Evolutionary conservation across 2,329 filamentous ascomycete genomes (phyloP), one percentile per base, ranked within the genome.

Genomic region (Fusarium praegraminearum): DNA sequence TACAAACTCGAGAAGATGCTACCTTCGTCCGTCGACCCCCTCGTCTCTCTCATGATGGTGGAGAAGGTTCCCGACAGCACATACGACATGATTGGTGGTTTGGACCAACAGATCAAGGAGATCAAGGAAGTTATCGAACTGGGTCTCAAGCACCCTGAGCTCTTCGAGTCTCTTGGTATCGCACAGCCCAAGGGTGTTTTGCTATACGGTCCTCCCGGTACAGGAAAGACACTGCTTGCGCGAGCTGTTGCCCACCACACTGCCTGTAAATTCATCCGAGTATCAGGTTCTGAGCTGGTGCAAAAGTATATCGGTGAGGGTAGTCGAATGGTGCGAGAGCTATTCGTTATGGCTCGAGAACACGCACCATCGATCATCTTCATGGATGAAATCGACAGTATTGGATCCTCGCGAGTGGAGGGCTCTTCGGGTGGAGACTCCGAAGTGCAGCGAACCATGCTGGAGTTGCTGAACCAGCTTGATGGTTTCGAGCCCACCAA

Each of bases 61-160:
- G 96, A 99, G 80, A 99, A 99, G 87, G 96, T 99, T 18, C 96
- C 96, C 18, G 96, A 99, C 86, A 98, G 94, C 84, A 99, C 96
- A 79, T 99, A 99, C 86, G 96, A 99, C 84, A 99, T 99, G 96
- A 99, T 99, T 80, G 96, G 96, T 83, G 96, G 96, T 73, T 85
- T 99, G 67, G 96, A 99, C 80, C 95, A 99, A 81, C 96, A 99
- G 80, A 98, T 99, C 85, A 98, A 99, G 85, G 96, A 99, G 80
- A 99, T 99, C 86, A 99, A 99, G 84, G 96, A 99, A 83, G 96
- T 99, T 76, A 98, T 99, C 80, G 96, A 99, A 85, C 91, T 99
- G 45, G 96, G 96, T 72, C 89, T 99, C 69, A 98, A 98, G 85
- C 96, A 99, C 81, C 96, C 96, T 8, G 96, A 99, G 83, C 90